Evolutionary conservation across 2,329 filamentous ascomycete species (phyloP).

Genomic region (Fusarium burgessii): DNA sequence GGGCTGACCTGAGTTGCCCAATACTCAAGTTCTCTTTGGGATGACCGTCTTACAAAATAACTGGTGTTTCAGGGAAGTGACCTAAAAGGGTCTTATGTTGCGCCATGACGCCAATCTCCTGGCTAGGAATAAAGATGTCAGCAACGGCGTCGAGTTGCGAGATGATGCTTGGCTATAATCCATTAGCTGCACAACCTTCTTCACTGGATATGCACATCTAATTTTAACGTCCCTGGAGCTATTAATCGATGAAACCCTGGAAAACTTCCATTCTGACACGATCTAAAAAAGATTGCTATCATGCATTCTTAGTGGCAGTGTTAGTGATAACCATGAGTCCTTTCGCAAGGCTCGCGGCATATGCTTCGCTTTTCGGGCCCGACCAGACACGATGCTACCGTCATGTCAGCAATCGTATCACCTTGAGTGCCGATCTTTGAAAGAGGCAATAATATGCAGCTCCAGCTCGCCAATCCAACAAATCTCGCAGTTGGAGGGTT

Average conservation of each 20-base stretch:
- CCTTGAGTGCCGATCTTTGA: slow-evolving; percentile 39
- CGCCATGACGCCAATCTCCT: slow-evolving; percentile 8
- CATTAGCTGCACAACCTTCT: neutral
- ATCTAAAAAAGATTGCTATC: neutral
- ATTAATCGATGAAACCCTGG: neutral
- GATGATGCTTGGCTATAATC: slow-evolving; percentile 1
- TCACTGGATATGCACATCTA: slow-evolving; percentile 23
- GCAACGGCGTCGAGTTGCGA: neutral
- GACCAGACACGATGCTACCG: slow-evolving; percentile 18
- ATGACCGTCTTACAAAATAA: neutral
- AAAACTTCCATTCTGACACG: neutral
- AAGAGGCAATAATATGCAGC: slow-evolving; percentile 32
- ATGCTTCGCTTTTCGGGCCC: slow-evolving; percentile 17
- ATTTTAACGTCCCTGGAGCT: slow-evolving; percentile 10
- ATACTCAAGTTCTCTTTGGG: neutral
- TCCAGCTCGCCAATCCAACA: slow-evolving; percentile 34
- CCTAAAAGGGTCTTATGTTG: neutral
- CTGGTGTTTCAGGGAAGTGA: slow-evolving; percentile 3
- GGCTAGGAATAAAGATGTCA: slow-evolving; percentile 8
- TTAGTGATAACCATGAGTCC: neutral
- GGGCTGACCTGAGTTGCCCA: slow-evolving; percentile 15
- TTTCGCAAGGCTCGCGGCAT: neutral
- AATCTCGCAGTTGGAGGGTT: slow-evolving; percentile 19
- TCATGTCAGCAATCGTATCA: slow-evolving; percentile 28
- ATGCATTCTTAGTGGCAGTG: neutral